Conservation (phyloP, 2,329 filamentous ascomycete species). For the Xylaria sp. region DNA sequence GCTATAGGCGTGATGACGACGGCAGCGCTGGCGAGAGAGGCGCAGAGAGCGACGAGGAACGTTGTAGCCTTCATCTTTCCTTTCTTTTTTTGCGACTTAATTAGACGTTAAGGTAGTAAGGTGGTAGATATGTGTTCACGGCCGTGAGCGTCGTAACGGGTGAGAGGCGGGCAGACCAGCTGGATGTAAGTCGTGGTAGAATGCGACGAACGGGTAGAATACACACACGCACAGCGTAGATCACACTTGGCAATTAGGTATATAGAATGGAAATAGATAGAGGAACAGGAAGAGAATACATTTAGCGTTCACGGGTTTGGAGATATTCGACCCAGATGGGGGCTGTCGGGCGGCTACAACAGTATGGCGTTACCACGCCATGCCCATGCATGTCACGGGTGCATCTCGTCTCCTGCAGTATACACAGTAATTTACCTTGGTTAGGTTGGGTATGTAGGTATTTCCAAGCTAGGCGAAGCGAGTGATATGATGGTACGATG, state of each 20-base stretch:
- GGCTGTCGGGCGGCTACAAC: not conserved
- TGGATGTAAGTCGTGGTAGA: not conserved
- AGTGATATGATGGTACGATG: conserved; percentile 3
- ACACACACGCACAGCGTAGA: conserved; percentile 31
- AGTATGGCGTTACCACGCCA: not conserved
- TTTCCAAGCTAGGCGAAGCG: not conserved
- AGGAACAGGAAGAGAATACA: not conserved
- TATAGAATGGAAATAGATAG: not conserved
- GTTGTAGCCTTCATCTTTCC: conserved; percentile 55
- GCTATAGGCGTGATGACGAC: conserved; percentile 66
- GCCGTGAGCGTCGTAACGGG: conserved; percentile 13
- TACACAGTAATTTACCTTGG: not conserved
- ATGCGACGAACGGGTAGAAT: not conserved
- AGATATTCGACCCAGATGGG: conserved; percentile 6
- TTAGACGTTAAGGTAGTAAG: not conserved
- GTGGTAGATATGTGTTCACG: not conserved
- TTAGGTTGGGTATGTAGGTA: not conserved
- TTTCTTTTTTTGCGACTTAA: not conserved
- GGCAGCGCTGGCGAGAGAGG: conserved; percentile 60
- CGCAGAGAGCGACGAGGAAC: conserved; percentile 55
- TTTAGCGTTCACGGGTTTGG: not conserved
- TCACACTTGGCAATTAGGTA: conserved; percentile 30
- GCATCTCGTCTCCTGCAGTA: not conserved
- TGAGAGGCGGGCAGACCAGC: conserved; percentile 24
- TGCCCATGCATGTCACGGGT: conserved; percentile 5